A percentile compares a stretch with the other conserved stretches of the same genome.
phyloP scores from a whole-genome alignment of 2,329 filamentous ascomycete species.

The Stagonosporopsis rhizophila region DNA sequence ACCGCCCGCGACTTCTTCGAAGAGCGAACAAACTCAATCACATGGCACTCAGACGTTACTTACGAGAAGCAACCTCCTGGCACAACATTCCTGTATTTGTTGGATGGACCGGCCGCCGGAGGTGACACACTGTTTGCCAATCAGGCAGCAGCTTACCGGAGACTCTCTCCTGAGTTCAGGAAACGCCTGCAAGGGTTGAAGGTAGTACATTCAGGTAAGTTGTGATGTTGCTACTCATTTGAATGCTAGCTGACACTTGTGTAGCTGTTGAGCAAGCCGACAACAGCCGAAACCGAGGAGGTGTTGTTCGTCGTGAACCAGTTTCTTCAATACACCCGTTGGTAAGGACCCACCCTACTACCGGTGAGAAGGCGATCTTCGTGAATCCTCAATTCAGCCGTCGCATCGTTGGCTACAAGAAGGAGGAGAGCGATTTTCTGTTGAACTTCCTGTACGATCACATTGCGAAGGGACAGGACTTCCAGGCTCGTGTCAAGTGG shows the following conservation, averaged over 20 bases:
- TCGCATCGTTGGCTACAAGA: slow-evolving; percentile 81
- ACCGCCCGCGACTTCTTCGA: slow-evolving; percentile 68
- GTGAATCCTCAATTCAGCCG: slow-evolving; percentile 87
- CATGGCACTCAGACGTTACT: slow-evolving; percentile 88
- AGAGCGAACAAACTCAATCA: slow-evolving; percentile 77
- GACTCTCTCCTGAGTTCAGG: slow-evolving; percentile 79
- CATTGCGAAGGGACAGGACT: slow-evolving; percentile 73
- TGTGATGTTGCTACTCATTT: neutral
- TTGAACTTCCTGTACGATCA: slow-evolving; percentile 81
- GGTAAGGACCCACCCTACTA: slow-evolving; percentile 78
- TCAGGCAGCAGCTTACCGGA: slow-evolving; percentile 79
- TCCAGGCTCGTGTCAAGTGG: slow-evolving; percentile 80
- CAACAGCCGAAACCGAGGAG: slow-evolving; percentile 69
- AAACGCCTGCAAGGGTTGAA: slow-evolving; percentile 80
- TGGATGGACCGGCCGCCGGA: slow-evolving; percentile 81
- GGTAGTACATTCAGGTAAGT: slow-evolving; percentile 77
- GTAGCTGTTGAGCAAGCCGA: slow-evolving; percentile 75
- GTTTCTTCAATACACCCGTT: slow-evolving; percentile 78
- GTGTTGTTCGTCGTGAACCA: slow-evolving; percentile 77
- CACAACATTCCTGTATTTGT: slow-evolving; percentile 85
- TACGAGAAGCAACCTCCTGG: slow-evolving; percentile 90
- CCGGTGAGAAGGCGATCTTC: slow-evolving; percentile 83
- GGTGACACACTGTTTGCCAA: slow-evolving; percentile 88
- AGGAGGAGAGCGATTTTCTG: slow-evolving; percentile 81
- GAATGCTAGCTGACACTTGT: slow-evolving; percentile 8